Conservation (phyloP, 208 protist genomes). For the Acanthamoeba healyi region DNA sequence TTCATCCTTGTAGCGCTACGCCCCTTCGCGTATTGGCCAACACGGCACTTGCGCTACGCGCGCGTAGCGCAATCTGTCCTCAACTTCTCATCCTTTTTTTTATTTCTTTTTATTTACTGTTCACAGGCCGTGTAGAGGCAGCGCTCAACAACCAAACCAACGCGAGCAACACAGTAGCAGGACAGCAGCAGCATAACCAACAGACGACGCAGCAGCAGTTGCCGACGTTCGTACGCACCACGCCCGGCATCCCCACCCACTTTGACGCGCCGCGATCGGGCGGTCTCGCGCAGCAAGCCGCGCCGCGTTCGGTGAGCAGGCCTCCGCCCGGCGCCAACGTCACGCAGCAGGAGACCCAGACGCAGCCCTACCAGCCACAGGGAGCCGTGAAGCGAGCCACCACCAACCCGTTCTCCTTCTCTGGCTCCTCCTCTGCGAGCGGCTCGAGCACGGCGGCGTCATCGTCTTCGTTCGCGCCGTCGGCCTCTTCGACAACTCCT, state of each 20-base stretch:
- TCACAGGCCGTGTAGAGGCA: too few species aligned
- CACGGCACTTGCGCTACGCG: too few species aligned
- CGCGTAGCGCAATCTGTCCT: neutral
- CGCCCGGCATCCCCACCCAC: constrained; percentile 51
- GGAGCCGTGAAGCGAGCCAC: neutral
- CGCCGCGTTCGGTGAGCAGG: constrained; percentile 33
- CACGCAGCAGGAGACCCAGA: constrained; percentile 34
- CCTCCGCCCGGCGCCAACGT: constrained; percentile 41
- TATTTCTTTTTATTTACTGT: too few species aligned
- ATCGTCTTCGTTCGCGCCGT: neutral
- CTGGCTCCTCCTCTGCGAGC: neutral
- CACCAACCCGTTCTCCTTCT: constrained; percentile 47
- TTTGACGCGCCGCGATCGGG: neutral
- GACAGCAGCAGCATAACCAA: neutral
- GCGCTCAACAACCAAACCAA: neutral
- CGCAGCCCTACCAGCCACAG: constrained; percentile 19
- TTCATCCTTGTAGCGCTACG: neutral
- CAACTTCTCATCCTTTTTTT: too few species aligned
- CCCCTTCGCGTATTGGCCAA: neutral
- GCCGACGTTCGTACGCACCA: constrained; percentile 32
- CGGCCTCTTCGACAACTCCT: neutral
- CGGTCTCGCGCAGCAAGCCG: neutral
- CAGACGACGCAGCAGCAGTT: neutral
- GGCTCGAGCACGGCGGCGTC: neutral
- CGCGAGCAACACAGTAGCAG: neutral